Evolutionary conservation across 305 asterid genomes (phyloP), one percentile per base, ranked within the genome.

Genomic region (Rubia balearica): DNA sequence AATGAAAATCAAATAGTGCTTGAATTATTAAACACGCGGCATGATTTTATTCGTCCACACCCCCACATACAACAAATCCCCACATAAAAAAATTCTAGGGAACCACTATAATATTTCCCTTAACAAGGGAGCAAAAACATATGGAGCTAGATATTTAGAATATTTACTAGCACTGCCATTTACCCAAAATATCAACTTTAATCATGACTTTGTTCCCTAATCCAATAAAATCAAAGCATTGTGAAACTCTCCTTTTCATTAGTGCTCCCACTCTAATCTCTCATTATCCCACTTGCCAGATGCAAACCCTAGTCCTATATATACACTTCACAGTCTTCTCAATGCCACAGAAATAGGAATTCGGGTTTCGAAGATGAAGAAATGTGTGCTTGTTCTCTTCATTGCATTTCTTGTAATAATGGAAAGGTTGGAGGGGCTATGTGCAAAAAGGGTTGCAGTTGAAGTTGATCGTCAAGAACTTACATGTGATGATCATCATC

Each of bases 221-320:
- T 67, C 70, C 70, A 46, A 67, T 67, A 14, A 56, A 67, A 27
- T 11, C 46, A 22, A 43, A 21, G 57, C 57, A 65, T 19, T 65
- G 69, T 65, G 69, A 65, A 42, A 49, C 69, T 38, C 21, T 13
- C 22, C 40, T 21, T 19, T 13, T 13, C 33, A 4, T 1, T 9
- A 42, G 69, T 65, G 69, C 56, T 43, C 24, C 1, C 40, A 21
- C 19, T 11, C 42, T 21, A 22, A 21, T 42, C 30, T 42, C 48
- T 10, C 69, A 11, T 36, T 36, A 16, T 22, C 38, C 69, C 38
- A 42, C 69, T 21, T 41, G 51, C 13, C 14, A 46, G 4, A 46
- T 46, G 6, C 19, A 49, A 24, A 45, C 70, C 60, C 70, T 13
- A 22, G 22, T 13, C 60, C 22, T 46, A 67, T 67, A 46, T 13